phyloP scores from a whole-genome alignment of 495 filamentous ascomycete genomes.

The Penicillium diatomitis region DNA sequence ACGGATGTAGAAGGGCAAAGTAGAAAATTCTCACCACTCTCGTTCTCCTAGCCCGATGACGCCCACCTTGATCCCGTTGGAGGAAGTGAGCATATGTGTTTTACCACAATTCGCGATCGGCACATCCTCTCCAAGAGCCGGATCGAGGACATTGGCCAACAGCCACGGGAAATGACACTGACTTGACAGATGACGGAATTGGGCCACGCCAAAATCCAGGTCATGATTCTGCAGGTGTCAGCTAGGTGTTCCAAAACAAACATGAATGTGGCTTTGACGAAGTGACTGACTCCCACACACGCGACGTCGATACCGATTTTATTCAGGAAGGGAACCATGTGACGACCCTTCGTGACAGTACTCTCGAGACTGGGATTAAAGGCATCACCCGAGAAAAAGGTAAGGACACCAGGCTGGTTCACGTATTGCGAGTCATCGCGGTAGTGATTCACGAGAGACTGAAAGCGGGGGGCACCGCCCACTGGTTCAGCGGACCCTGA shows the following conservation, averaged over 20 bases:
- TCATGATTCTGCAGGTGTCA: slow-evolving; percentile 63
- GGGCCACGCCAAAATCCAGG: slow-evolving; percentile 81
- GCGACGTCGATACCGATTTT: slow-evolving; percentile 64
- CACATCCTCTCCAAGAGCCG: slow-evolving; percentile 57
- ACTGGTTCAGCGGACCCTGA: slow-evolving; percentile 66
- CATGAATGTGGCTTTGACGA: neutral
- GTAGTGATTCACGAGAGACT: slow-evolving; percentile 69
- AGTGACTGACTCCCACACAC: slow-evolving; percentile 60
- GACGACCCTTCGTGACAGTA: slow-evolving; percentile 74
- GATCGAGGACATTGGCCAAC: slow-evolving; percentile 75
- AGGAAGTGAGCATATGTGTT: slow-evolving; percentile 61
- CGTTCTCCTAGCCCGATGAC: slow-evolving; percentile 76
- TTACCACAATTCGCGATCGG: slow-evolving; percentile 62
- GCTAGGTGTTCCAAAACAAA: slow-evolving; percentile 2
- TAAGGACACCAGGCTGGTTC: slow-evolving; percentile 56
- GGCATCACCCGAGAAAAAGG: slow-evolving; percentile 84
- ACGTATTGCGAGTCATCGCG: slow-evolving; percentile 46
- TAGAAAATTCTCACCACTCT: slow-evolving; percentile 41
- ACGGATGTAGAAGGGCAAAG: neutral
- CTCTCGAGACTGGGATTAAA: slow-evolving; percentile 87
- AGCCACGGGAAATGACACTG: slow-evolving; percentile 86
- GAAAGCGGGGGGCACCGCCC: slow-evolving; percentile 71
- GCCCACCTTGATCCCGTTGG: slow-evolving; percentile 78
- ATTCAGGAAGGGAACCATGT: slow-evolving; percentile 88
- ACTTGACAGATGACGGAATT: slow-evolving; percentile 60